Base-by-base conservation (phyloP, 768 basidiomycete species). In the Kwoniella botswanensis region DNA sequence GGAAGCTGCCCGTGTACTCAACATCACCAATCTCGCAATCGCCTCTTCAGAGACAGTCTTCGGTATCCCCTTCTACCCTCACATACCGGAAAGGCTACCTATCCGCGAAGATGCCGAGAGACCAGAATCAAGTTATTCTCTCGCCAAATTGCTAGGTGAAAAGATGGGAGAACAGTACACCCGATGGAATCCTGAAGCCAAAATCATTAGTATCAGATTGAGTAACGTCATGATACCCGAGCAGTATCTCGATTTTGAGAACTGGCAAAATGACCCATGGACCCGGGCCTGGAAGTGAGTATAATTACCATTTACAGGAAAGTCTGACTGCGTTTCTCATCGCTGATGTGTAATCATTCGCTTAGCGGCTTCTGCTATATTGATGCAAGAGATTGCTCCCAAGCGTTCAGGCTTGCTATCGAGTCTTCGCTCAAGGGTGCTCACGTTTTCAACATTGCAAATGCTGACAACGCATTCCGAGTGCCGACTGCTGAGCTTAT, bases 381-480 rank as follows among this genome's bases (percentile, higher is more conserved):
- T 60, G 81, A 82, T 57, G 74, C 76, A 3, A 63, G 81, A n/a
- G 81, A 82, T 56, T 78, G 80, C 21, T 78, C 79, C 4, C 78
- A 82, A 67, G 78, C 77, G 15, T 80, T 78, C 73, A 74, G 80
- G 11, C 68, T 76, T 21, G 78, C 79, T 35, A 59, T 81, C 58
- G 74, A 80, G 57, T 73, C 76, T 42, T 55, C 55, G 46, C 73
- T 79, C 41, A 78, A 71, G 26, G 81, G 81, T 22, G 63, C 73
- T 11, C 78, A 82, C 57, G 75, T 81, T 12, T 81, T 82, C 78
- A 82, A 82, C 73, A 80, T 80, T 44, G 80, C 81, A 55, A 82
- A 82, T 71, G 73, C 75, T 57, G 77, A 78, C 64, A 79, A 71
- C 26, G 68, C 76, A 24, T 79, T 71, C 71, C 50, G 68, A 18